These are phyloP conservation scores for Fragaria ananassa DNA, from an alignment of 306 rosid genomes.

Conservation along the genomic window DNA sequence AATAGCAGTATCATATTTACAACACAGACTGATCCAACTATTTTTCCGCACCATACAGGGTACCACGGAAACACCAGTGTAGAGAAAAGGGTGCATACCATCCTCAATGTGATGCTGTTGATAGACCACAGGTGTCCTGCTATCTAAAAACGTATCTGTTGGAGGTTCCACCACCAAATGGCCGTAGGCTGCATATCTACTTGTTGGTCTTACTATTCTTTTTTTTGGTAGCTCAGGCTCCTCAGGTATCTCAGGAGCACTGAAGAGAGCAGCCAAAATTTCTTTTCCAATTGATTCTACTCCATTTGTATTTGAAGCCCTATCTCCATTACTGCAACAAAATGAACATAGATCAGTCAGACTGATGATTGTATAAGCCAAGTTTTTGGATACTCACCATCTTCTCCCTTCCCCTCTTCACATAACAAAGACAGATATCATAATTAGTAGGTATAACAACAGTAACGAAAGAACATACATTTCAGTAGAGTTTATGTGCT, in stretches of 20 bases:
- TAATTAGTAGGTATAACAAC: slow-evolving; percentile 17
- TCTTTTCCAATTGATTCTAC: slow-evolving; percentile 27
- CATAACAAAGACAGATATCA: background rate
- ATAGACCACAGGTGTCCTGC: slow-evolving; percentile 28
- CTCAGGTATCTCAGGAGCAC: slow-evolving; percentile 33
- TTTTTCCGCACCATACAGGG: slow-evolving; percentile 3
- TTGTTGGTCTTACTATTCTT: slow-evolving; percentile 33
- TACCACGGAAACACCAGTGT: slow-evolving; percentile 8
- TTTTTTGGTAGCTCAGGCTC: slow-evolving; percentile 41
- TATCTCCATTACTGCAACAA: slow-evolving; percentile 33
- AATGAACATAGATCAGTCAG: slow-evolving; percentile 29
- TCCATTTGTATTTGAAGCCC: slow-evolving; percentile 27
- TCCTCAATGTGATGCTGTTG: slow-evolving; percentile 26
- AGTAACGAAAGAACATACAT: slow-evolving; percentile 34
- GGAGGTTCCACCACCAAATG: slow-evolving; percentile 52
- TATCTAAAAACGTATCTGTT: slow-evolving; percentile 36
- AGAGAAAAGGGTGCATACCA: slow-evolving; percentile 43
- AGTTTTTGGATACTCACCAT: background rate
- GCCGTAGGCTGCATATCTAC: slow-evolving; percentile 35
- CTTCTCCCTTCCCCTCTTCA: background rate
- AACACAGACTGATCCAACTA: background rate
- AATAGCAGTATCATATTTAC: background rate
- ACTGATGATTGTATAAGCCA: background rate
- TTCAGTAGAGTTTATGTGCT: slow-evolving; percentile 26
- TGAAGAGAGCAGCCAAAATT: slow-evolving; percentile 56